Percentiles rank a stretch among this genome's conserved stretches.
Evolutionary conservation across 805 yeast species (phyloP).

Genomic region (Wickerhamiella cacticola): DNA sequence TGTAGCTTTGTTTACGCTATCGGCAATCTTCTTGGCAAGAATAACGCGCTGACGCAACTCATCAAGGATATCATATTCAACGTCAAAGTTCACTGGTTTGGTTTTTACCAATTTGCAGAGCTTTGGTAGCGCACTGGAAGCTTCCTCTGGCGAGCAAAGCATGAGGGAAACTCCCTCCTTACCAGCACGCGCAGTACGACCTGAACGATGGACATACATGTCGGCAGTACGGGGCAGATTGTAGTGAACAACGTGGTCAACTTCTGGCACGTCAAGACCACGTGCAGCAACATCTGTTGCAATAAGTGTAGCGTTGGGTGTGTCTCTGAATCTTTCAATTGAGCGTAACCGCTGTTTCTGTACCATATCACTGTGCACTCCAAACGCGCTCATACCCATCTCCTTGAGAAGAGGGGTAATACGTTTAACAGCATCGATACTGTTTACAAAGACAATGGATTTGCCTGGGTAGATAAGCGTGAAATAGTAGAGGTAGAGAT

Average conservation of each 20-base stretch:
- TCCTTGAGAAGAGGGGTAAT: slow-evolving; percentile 62
- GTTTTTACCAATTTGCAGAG: slow-evolving; percentile 43
- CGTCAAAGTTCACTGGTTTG: slow-evolving; percentile 53
- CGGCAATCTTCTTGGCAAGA: slow-evolving; percentile 65
- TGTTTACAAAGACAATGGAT: slow-evolving; percentile 82
- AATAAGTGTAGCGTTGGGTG: slow-evolving; percentile 45
- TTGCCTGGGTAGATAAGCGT: slow-evolving; percentile 75
- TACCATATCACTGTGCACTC: slow-evolving; percentile 86
- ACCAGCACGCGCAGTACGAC: slow-evolving; percentile 97
- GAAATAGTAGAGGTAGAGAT: slow-evolving; percentile 79
- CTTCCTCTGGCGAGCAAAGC: slow-evolving; percentile 88
- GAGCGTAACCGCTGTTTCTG: slow-evolving; percentile 86
- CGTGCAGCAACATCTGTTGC: slow-evolving; percentile 98
- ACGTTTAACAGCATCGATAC: slow-evolving; percentile 90
- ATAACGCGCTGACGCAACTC: slow-evolving; percentile 59
- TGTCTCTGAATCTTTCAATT: slow-evolving; percentile 58
- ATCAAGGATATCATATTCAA: slow-evolving; percentile 60
- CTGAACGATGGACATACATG: slow-evolving; percentile 87
- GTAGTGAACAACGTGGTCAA: slow-evolving; percentile 90
- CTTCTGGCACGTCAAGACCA: slow-evolving; percentile 84
- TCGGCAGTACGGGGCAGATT: slow-evolving; percentile 93
- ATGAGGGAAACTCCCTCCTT: slow-evolving; percentile 87
- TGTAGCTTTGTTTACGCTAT: slow-evolving; percentile 48
- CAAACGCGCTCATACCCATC: slow-evolving; percentile 52
- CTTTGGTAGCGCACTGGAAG: slow-evolving; percentile 73